Evolutionary conservation across 1,284 basidiomycete genomes (phyloP), one percentile per base, ranked within the genome.

Genomic region (Moesziomyces parantarcticus): DNA sequence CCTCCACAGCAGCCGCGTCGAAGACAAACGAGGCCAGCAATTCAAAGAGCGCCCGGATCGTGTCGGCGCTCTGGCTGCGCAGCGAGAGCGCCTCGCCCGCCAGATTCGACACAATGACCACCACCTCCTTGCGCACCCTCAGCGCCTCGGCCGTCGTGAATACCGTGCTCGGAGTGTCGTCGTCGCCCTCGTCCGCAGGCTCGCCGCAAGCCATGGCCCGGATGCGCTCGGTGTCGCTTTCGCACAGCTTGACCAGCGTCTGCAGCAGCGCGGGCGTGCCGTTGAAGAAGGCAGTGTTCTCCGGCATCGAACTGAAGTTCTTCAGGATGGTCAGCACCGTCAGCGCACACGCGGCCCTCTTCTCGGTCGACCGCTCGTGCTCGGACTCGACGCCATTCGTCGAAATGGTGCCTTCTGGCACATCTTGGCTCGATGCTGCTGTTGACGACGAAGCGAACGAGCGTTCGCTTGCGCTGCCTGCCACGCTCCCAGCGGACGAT

Each of bases 281-380:
- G 4, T 90, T 89, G 82, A 97, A 87, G 78, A 88, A 89, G 29
- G 86, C 85, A 58, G 87, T 85, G 79, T 97, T 97, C 61, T 94
- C 91, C 5, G 86, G 86, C 66, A 91, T 86, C 55, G 89, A 86
- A 8, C 92, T 89, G 68, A 97, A 87, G 85, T 97, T 97, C 50
- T 93, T 91, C 51, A 98, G 85, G 74, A 98, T 90, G 80, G 92
- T 94, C 48, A 91, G 84, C 43, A 92, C 87, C 1, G 90, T 86
- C 29, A 94, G 87, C 43, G 95, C 87, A 50, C 90, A 85, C 61
- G 91, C 90, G 25, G 87, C 90, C 26, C 51, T 56, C 16, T 74
- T 76, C 43, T 79, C 68, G 2, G 61, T 60, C 8, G 47, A 46
- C 6, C 70, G 70, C 45, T 81, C 78, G 36, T 64, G 50, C 42